Evolutionary conservation across 2,329 filamentous ascomycete species (phyloP).

Genomic region (Blastomyces parvus): DNA sequence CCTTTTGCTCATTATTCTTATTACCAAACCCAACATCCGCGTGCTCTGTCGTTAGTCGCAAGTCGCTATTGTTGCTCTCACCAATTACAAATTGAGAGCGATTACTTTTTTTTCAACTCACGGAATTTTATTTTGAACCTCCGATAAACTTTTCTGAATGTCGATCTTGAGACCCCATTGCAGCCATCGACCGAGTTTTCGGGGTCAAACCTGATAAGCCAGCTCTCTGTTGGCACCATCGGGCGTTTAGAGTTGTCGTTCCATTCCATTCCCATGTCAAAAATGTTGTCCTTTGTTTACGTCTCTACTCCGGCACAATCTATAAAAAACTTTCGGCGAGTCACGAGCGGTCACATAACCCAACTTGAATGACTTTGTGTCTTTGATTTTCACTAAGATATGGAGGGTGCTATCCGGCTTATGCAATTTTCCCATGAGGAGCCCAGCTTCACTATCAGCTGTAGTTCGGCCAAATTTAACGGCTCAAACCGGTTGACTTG

Average conservation of each 20-base stretch:
- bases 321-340: neutral
- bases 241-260: neutral
- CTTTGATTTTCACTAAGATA: neutral
- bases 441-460: neutral
- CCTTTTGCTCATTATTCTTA: neutral
- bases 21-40: neutral
- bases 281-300: neutral
- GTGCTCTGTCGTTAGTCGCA: too few relatives aligned
- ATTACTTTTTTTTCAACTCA: too few relatives aligned
- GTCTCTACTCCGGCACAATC: neutral
- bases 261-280: neutral
- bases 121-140: neutral
- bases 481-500: neutral
- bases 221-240: neutral
- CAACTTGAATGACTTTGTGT: neutral
- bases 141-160: neutral
- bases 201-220: neutral
- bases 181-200: neutral
- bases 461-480: neutral
- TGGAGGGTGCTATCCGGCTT: neutral
- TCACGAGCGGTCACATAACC: neutral
- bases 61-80: neutral
- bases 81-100: neutral
- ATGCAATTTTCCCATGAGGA: neutral
- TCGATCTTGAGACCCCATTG: neutral